Evolutionary conservation across 176 grass and related monocot genomes (phyloP).

Genomic region (Ampelocalamus luodianensis): DNA sequence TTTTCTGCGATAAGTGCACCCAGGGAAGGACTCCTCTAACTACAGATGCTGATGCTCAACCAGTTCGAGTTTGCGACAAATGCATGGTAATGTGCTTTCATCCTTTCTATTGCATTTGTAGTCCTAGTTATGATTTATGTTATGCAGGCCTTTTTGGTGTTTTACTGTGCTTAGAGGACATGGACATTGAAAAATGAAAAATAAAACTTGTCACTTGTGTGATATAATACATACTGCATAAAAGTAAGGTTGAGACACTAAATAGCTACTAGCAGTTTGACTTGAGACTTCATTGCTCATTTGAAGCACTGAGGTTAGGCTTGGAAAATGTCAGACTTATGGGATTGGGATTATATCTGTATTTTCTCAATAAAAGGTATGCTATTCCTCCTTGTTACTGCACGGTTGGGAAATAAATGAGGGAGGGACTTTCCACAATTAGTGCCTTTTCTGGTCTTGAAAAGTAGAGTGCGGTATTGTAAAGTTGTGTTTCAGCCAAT

Average conservation of each 20-base stretch:
- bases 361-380: not conserved
- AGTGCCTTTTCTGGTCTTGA: too few relatives aligned
- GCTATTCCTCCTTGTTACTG: not conserved
- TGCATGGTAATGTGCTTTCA: constrained; percentile 74
- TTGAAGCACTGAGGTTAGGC: too few relatives aligned
- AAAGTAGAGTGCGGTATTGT: not conserved
- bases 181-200: not conserved
- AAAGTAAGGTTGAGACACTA: not conserved
- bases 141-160: not conserved
- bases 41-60: constrained; percentile 78
- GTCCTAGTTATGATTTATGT: not conserved
- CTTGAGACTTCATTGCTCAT: not conserved
- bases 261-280: not conserved
- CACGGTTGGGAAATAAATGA: not conserved
- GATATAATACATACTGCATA: not conserved
- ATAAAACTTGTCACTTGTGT: not conserved
- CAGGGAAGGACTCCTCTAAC: constrained; percentile 68
- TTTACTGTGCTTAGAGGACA: constrained; percentile 17
- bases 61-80: constrained; percentile 89
- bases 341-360: not conserved
- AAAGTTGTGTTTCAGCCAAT: not conserved
- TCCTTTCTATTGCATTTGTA: not conserved
- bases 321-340: not conserved
- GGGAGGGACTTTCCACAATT: not conserved
- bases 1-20: constrained; percentile 47